Percentiles rank a stretch among this genome's conserved stretches.
phyloP scores from a whole-genome alignment of 2,329 filamentous ascomycete genomes.

The Diaporthe ilicicola region DNA sequence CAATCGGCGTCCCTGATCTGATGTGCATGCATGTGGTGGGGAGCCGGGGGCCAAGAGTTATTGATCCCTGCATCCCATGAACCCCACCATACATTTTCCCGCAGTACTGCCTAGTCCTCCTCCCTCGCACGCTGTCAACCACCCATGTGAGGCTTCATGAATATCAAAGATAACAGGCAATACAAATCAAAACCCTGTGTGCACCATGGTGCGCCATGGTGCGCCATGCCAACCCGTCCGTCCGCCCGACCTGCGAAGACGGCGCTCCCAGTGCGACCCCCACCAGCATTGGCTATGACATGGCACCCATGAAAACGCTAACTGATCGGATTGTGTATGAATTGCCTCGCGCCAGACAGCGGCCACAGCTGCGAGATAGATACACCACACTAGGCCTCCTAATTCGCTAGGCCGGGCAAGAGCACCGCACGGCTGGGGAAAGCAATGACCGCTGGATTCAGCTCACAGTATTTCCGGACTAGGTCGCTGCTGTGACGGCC shows the following conservation, averaged over 20 bases:
- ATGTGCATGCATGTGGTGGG: conserved; percentile 17
- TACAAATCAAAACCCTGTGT: conserved; percentile 4
- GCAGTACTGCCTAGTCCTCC: not conserved
- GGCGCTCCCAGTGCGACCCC: conserved; percentile 21
- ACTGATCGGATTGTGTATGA: not conserved
- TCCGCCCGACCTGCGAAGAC: conserved; percentile 6
- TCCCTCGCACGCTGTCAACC: not conserved
- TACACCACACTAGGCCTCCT: not conserved
- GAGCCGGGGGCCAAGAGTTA: conserved; percentile 25
- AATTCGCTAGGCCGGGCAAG: conserved; percentile 11
- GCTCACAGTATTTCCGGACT: not conserved
- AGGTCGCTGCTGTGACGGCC: not conserved
- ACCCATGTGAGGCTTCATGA: conserved; percentile 15
- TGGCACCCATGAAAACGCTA: not conserved
- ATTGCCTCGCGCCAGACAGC: not conserved
- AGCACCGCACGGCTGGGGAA: not conserved
- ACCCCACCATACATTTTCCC: not conserved
- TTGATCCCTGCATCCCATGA: conserved; percentile 5
- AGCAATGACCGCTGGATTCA: conserved; percentile 24
- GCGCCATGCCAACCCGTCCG: conserved; percentile 1
- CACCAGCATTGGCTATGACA: conserved; percentile 5
- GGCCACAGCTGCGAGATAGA: not conserved
- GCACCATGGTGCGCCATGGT: too few species aligned
- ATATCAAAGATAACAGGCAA: conserved; percentile 13
- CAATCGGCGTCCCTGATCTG: conserved; percentile 26